Percentiles rank a stretch among this genome's conserved stretches.
phyloP scores from a whole-genome alignment of 768 basidiomycete species.

The Cystobasidium onofrii region DNA sequence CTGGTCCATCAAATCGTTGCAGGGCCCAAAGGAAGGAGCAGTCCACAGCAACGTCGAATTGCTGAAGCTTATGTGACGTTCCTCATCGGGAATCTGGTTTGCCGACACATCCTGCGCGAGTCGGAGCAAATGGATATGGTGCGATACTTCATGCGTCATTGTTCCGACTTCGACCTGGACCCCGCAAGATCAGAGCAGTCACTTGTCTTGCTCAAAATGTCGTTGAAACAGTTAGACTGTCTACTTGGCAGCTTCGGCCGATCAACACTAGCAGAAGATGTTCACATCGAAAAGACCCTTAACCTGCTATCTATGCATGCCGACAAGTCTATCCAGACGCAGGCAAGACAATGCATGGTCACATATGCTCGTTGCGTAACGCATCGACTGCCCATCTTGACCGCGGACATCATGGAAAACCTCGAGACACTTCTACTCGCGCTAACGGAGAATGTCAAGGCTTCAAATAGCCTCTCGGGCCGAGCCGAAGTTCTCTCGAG shows the following conservation, averaged over 20 bases:
- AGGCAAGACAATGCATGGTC: slow-evolving; percentile 75
- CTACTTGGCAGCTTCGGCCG: background rate
- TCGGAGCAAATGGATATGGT: background rate
- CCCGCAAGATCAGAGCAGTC: background rate
- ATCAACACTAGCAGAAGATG: background rate
- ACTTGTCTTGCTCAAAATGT: background rate
- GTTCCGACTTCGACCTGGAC: background rate
- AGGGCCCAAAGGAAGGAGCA: background rate
- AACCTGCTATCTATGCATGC: background rate
- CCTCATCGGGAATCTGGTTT: background rate
- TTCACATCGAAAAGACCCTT: background rate
- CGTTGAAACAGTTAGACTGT: background rate
- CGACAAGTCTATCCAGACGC: slow-evolving; percentile 53
- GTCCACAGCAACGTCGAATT: background rate
- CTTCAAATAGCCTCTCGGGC: slow-evolving; percentile 60
- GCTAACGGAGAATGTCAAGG: too few relatives aligned
- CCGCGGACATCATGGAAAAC: slow-evolving; percentile 56
- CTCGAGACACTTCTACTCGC: slow-evolving; percentile 75
- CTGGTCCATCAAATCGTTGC: background rate
- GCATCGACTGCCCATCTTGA: slow-evolving; percentile 67
- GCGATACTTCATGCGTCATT: background rate
- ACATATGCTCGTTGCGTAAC: slow-evolving; percentile 88
- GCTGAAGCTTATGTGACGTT: background rate
- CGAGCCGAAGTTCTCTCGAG: slow-evolving; percentile 84
- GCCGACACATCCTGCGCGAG: background rate